A percentile compares a stretch with the other conserved stretches of the same genome.
These are phyloP conservation scores for Vigna trinervia DNA, from an alignment of 306 rosid genomes.

Conservation along the genomic window DNA sequence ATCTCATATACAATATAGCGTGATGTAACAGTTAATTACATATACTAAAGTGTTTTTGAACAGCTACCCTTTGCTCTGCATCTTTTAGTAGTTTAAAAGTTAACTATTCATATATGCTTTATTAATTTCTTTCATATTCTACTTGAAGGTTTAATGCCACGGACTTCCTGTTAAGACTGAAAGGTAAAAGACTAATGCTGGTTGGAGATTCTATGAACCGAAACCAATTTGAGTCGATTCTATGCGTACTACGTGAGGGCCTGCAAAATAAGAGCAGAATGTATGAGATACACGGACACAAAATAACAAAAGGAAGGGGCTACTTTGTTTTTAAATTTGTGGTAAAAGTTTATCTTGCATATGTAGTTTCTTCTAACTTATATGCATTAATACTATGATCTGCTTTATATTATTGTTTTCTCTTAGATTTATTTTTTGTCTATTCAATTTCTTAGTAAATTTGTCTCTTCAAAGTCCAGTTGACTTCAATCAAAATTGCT, in stretches of 20 bases:
- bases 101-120: slow-evolving; percentile 29
- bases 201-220: slow-evolving; percentile 97
- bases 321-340: slow-evolving; percentile 78
- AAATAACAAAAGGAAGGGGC: slow-evolving; percentile 93
- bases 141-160: slow-evolving; percentile 85
- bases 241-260: slow-evolving; percentile 84
- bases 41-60: neutral
- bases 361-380: slow-evolving; percentile 5
- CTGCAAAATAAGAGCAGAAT: slow-evolving; percentile 81
- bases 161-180: slow-evolving; percentile 80
- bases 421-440: neutral
- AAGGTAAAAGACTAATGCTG: slow-evolving; percentile 83
- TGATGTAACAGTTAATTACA: slow-evolving; percentile 27
- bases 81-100: slow-evolving; percentile 35
- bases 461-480: slow-evolving; percentile 31
- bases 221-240: slow-evolving; percentile 92
- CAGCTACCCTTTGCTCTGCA: slow-evolving; percentile 18
- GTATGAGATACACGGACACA: slow-evolving; percentile 82
- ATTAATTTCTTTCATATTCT: slow-evolving; percentile 49
- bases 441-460: slow-evolving; percentile 6
- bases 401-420: neutral
- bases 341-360: slow-evolving; percentile 52
- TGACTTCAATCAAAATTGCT: slow-evolving; percentile 21
- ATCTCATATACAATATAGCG: neutral
- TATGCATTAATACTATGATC: slow-evolving; percentile 1